These are phyloP conservation scores for Yamadazyma dendronema DNA, from an alignment of 1,139 yeast genomes.

Conservation along the genomic window DNA sequence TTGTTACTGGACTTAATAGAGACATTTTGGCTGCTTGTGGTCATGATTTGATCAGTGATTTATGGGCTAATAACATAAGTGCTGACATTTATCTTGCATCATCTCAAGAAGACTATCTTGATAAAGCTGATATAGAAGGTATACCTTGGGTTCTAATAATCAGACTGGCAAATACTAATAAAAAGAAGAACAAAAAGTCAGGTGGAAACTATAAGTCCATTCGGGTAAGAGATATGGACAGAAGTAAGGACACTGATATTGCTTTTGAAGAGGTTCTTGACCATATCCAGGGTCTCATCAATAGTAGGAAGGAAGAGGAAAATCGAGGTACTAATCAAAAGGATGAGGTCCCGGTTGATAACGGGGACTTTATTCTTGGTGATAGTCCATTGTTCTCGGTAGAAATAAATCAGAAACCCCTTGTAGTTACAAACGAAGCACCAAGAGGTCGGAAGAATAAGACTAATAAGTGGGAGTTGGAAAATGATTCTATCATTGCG, in stretches of 20 bases:
- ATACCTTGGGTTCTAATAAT: slow-evolving; percentile 73
- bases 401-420: slow-evolving; percentile 56
- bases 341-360: slow-evolving; percentile 4
- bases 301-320: slow-evolving; percentile 19
- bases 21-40: slow-evolving; percentile 56
- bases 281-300: slow-evolving; percentile 47
- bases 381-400: slow-evolving; percentile 31
- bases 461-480: slow-evolving; percentile 78
- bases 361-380: slow-evolving; percentile 17
- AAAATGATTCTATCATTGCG: slow-evolving; percentile 67
- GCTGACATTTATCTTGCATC: slow-evolving; percentile 56
- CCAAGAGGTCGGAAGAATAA: slow-evolving; percentile 70
- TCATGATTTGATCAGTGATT: slow-evolving; percentile 53
- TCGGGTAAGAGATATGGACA: slow-evolving; percentile 60
- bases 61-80: slow-evolving; percentile 72
- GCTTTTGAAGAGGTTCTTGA: slow-evolving; percentile 62
- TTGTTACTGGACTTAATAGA: slow-evolving; percentile 66
- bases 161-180: slow-evolving; percentile 50
- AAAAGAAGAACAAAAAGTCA: slow-evolving; percentile 32
- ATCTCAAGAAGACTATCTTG: slow-evolving; percentile 67
- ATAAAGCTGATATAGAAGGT: slow-evolving; percentile 65
- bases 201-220: slow-evolving; percentile 61
- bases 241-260: slow-evolving; percentile 66
- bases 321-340: slow-evolving; percentile 12
- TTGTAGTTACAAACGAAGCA: slow-evolving; percentile 67